Percentiles rank a stretch among this genome's conserved stretches.
phyloP scores from a whole-genome alignment of 1,139 yeast genomes.

The Kodamaea plutei region DNA sequence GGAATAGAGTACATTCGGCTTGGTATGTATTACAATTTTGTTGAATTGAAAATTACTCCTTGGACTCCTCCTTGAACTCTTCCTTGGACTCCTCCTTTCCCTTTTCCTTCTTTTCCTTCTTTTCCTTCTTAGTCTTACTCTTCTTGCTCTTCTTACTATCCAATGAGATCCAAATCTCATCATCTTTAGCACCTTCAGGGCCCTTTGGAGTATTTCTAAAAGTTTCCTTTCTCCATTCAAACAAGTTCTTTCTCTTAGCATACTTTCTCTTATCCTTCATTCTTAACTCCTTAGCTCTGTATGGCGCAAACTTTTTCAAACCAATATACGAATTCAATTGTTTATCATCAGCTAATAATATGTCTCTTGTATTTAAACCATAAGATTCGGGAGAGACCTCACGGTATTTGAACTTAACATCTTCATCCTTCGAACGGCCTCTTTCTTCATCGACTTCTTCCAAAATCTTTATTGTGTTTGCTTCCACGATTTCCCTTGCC shows the following conservation, averaged over 20 bases:
- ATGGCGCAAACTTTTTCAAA: slow-evolving; percentile 89
- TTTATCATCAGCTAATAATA: slow-evolving; percentile 82
- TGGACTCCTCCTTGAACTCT: background rate
- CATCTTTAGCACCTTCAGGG: slow-evolving; percentile 28
- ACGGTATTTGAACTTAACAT: slow-evolving; percentile 70
- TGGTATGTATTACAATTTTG: no score
- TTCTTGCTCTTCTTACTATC: slow-evolving; percentile 6
- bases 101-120: slow-evolving; percentile 1
- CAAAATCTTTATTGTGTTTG: slow-evolving; percentile 38
- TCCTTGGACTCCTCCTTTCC: slow-evolving; percentile 1
- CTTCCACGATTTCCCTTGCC: slow-evolving; percentile 68
- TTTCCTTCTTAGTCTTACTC: slow-evolving; percentile 7
- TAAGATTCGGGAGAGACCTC: slow-evolving; percentile 94
- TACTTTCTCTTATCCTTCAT: slow-evolving; percentile 79
- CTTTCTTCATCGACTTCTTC: slow-evolving; percentile 68
- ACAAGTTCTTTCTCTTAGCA: slow-evolving; percentile 74
- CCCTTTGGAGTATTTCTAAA: slow-evolving; percentile 62
- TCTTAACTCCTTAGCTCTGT: slow-evolving; percentile 70
- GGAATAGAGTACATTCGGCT: no score
- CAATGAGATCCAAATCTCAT: slow-evolving; percentile 39
- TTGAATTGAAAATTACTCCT: no score
- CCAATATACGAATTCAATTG: slow-evolving; percentile 82
- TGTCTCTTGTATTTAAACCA: slow-evolving; percentile 84
- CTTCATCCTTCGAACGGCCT: slow-evolving; percentile 45
- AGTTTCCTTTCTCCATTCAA: slow-evolving; percentile 87